A percentile compares a stretch with the other conserved stretches of the same genome.
Conservation (phyloP, 2,329 filamentous ascomycete species). For the Aspergillus sp. region DNA sequence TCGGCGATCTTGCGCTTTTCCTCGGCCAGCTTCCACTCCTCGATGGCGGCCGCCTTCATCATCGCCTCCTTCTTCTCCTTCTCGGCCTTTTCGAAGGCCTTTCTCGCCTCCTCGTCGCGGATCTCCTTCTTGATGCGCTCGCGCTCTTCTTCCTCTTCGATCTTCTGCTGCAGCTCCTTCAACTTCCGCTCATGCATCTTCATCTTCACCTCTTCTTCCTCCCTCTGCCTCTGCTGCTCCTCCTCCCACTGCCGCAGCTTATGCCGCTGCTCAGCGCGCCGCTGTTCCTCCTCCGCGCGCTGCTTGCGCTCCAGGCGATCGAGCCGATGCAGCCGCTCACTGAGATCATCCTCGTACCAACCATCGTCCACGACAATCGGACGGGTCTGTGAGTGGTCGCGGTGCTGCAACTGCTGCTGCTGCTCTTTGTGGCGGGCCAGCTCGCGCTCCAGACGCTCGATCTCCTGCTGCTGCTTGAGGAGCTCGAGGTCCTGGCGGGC, state of each 20-base stretch:
- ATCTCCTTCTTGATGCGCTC: conserved; percentile 38
- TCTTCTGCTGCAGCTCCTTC: conserved; percentile 30
- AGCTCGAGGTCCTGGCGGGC: conserved; percentile 35
- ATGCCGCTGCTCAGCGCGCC: conserved; percentile 15
- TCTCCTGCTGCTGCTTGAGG: conserved; percentile 35
- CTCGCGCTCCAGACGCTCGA: conserved; percentile 34
- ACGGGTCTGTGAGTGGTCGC: conserved; percentile 18
- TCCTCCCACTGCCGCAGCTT: conserved; percentile 15
- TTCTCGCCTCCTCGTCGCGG: conserved; percentile 45
- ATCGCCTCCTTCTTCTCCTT: conserved; percentile 27
- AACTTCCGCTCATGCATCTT: conserved; percentile 31
- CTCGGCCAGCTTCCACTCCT: conserved; percentile 36
- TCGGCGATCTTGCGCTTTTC: conserved; percentile 26
- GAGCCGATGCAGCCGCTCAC: conserved; percentile 36
- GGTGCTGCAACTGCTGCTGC: conserved; percentile 14
- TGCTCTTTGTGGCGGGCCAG: conserved; percentile 27
- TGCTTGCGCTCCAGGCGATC: conserved; percentile 40
- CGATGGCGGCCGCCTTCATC: conserved; percentile 42
- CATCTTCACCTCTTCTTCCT: conserved; percentile 32
- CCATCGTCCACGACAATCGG: conserved; percentile 42
- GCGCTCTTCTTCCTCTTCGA: conserved; percentile 47
- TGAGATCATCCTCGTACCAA: conserved; percentile 41
- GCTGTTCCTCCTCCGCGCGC: conserved; percentile 34
- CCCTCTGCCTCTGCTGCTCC: conserved; percentile 25
- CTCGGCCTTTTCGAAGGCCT: conserved; percentile 37